These are phyloP conservation scores for Jatropha curcas DNA, from an alignment of 345 rosid genomes.

Conservation along the genomic window DNA sequence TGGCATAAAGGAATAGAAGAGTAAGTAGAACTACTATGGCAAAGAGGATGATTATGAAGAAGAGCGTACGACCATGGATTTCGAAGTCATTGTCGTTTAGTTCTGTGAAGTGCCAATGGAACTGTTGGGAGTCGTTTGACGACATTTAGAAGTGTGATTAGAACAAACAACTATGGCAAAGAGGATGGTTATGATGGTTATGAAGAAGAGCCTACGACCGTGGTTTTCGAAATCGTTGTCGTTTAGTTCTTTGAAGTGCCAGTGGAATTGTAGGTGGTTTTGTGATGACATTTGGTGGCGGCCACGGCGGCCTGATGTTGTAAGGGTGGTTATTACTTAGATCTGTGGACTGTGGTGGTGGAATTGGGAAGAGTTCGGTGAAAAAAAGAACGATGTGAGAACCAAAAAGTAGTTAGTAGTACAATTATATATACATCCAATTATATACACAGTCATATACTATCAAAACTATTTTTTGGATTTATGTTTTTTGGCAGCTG, in stretches of 20 bases:
- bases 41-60: slow-evolving; percentile 38
- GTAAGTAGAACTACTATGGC: slow-evolving; percentile 26
- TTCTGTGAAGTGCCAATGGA: slow-evolving; percentile 51
- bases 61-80: slow-evolving; percentile 41
- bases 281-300: too few relatives aligned
- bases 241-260: slow-evolving; percentile 47
- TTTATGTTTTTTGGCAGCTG: too few relatives aligned
- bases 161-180: slow-evolving; percentile 28
- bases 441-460: too few relatives aligned
- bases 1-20: slow-evolving; percentile 39
- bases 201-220: slow-evolving; percentile 44
- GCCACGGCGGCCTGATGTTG: too few relatives aligned
- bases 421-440: too few relatives aligned
- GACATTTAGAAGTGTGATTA: too few relatives aligned
- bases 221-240: slow-evolving; percentile 43
- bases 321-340: too few relatives aligned
- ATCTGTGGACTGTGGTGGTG: too few relatives aligned
- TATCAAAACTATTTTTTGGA: too few relatives aligned
- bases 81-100: slow-evolving; percentile 43
- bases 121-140: slow-evolving; percentile 20
- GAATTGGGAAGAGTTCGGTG: too few relatives aligned
- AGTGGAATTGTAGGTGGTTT: slow-evolving; percentile 34
- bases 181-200: slow-evolving; percentile 33
- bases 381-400: too few relatives aligned
- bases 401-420: too few relatives aligned